phyloP scores from a whole-genome alignment of 352 stramenopile genomes.

The Phytophthora citricola region DNA sequence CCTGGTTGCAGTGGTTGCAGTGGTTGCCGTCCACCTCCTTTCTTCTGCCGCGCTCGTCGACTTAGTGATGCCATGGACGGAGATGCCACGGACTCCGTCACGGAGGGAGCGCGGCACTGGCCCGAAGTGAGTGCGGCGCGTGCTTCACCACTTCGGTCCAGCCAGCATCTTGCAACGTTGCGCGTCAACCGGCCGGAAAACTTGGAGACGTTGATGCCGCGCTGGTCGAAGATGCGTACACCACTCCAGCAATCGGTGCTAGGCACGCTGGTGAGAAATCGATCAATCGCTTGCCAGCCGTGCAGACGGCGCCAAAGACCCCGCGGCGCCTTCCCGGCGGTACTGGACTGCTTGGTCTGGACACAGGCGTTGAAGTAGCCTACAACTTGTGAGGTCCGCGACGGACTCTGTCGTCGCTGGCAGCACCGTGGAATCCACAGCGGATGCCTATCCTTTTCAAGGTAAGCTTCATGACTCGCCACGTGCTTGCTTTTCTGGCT shows the following conservation, averaged over 20 bases:
- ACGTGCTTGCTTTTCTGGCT: neutral
- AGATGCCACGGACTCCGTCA: no score
- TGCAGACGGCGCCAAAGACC: neutral
- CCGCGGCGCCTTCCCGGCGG: slow-evolving; percentile 20
- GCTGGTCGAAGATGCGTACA: neutral
- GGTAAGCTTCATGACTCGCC: neutral
- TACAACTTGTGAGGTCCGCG: no score
- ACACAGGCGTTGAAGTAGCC: neutral
- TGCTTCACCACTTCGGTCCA: neutral
- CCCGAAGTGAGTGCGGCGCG: neutral
- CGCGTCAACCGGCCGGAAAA: neutral
- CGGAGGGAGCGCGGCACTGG: neutral
- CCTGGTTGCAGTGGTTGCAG: no score
- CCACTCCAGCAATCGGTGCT: neutral
- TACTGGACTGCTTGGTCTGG: slow-evolving; percentile 12
- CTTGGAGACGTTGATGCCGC: neutral
- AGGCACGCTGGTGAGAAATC: slow-evolving; percentile 8
- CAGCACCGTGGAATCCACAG: neutral
- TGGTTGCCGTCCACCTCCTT: neutral
- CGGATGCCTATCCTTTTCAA: neutral
- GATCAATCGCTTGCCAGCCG: neutral
- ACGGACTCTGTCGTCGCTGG: no score
- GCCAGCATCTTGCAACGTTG: neutral
- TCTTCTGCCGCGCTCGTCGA: neutral
- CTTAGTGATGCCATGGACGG: neutral